phyloP scores from a whole-genome alignment of 352 stramenopile genomes.

The Phytophthora aleatoria region DNA sequence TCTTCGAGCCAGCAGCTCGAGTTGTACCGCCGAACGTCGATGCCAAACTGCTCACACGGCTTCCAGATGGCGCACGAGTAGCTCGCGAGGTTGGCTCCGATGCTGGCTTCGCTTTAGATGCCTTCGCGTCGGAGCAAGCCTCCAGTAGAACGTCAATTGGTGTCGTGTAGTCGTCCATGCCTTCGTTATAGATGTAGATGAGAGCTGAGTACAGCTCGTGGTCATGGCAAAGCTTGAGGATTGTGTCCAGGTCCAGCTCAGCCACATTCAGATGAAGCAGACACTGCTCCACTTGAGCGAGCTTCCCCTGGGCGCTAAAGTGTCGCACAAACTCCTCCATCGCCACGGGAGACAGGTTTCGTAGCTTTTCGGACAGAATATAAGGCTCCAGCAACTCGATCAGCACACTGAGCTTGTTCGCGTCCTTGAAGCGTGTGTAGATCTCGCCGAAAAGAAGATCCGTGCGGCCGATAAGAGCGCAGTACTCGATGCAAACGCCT shows the following conservation, averaged over 20 bases:
- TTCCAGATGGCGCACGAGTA: slow-evolving; percentile 41
- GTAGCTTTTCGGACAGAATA: slow-evolving; percentile 93
- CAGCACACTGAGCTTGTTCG: slow-evolving; percentile 87
- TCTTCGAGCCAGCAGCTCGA: slow-evolving; percentile 36
- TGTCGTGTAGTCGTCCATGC: slow-evolving; percentile 92
- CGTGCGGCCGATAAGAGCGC: slow-evolving; percentile 85
- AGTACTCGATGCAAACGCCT: slow-evolving; percentile 96
- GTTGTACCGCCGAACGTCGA: slow-evolving; percentile 69
- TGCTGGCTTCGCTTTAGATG: slow-evolving; percentile 27
- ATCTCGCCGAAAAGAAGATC: slow-evolving; percentile 90
- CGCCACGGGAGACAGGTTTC: slow-evolving; percentile 90
- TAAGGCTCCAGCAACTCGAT: slow-evolving; percentile 95
- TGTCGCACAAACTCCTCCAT: slow-evolving; percentile 95
- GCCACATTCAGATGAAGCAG: slow-evolving; percentile 94
- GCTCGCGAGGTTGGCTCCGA: slow-evolving; percentile 20
- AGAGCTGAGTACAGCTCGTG: slow-evolving; percentile 94
- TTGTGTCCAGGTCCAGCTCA: slow-evolving; percentile 94
- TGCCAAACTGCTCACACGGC: slow-evolving; percentile 62
- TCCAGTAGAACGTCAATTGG: slow-evolving; percentile 92
- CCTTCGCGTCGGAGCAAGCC: slow-evolving; percentile 59
- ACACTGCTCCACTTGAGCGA: slow-evolving; percentile 92
- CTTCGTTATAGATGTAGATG: slow-evolving; percentile 95
- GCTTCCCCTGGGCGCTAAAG: slow-evolving; percentile 88
- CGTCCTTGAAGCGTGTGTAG: slow-evolving; percentile 86
- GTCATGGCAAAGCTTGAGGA: slow-evolving; percentile 91